Conservation (phyloP, 2,329 filamentous ascomycete species). For the Aspergillus sp. region DNA sequence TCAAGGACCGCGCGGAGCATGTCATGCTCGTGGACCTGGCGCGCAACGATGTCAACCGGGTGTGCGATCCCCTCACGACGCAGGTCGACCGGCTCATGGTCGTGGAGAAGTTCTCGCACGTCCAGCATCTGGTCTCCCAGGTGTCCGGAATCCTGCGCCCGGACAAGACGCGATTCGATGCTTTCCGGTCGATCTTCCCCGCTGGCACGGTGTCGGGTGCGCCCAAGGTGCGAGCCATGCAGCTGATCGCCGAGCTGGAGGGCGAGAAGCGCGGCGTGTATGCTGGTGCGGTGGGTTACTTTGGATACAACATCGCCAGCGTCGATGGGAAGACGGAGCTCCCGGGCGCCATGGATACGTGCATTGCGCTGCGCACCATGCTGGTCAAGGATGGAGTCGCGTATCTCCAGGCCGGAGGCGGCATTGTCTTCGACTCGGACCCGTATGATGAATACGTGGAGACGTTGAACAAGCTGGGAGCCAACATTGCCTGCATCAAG, state of each 20-base stretch:
- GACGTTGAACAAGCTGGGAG: conserved; percentile 93
- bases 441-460: conserved; percentile 89
- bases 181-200: conserved; percentile 94
- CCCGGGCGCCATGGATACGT: conserved; percentile 90
- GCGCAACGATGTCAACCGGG: conserved; percentile 92
- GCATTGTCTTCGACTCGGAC: conserved; percentile 93
- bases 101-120: conserved; percentile 91
- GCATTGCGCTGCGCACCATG: conserved; percentile 85
- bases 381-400: conserved; percentile 85
- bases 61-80: conserved; percentile 86
- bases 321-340: conserved; percentile 58
- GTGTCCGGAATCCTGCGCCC: conserved; percentile 85
- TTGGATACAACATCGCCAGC: conserved; percentile 77
- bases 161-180: conserved; percentile 87
- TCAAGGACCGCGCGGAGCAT: conserved; percentile 93
- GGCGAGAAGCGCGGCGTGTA: conserved; percentile 93
- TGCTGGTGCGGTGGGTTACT: conserved; percentile 94
- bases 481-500: conserved; percentile 85
- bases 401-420: conserved; percentile 82
- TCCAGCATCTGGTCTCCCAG: conserved; percentile 95
- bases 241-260: conserved; percentile 92
- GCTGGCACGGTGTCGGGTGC: conserved; percentile 94
- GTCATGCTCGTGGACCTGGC: conserved; percentile 98
- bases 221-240: conserved; percentile 95
- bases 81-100: conserved; percentile 93